Conservation (phyloP, 2,329 filamentous ascomycete species). For the Fusarium verrucosum region DNA sequence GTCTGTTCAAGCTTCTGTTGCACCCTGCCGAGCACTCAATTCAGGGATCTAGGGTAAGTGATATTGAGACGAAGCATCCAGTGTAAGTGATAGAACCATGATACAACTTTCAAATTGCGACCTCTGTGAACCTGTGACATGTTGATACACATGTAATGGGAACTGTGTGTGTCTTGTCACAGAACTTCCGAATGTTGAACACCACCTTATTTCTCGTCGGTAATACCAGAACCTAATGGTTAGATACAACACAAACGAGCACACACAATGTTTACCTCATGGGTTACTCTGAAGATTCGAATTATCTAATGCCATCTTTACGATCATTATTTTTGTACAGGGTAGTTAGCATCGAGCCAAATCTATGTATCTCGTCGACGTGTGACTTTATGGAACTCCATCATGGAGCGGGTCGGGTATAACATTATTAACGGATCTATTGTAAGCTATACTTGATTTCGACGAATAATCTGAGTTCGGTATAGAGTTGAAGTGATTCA, state of each 20-base stretch:
- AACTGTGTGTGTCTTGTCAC: not conserved
- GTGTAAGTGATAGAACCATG: no score
- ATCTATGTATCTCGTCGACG: not conserved
- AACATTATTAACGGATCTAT: not conserved
- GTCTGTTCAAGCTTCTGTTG: not conserved
- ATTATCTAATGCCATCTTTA: not conserved
- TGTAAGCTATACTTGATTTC: not conserved
- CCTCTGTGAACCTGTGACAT: not conserved
- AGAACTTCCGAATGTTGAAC: not conserved
- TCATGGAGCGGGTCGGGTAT: not conserved
- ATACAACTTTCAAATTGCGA: not conserved
- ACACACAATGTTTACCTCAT: not conserved
- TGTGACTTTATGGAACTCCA: not conserved
- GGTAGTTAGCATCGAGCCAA: not conserved
- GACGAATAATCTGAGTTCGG: not conserved
- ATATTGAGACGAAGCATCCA: not conserved
- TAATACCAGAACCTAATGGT: not conserved
- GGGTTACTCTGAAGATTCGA: not conserved
- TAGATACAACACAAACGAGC: not conserved
- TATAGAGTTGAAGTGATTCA: not conserved
- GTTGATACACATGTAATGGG: not conserved
- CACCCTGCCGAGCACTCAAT: not conserved
- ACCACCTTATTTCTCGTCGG: not conserved
- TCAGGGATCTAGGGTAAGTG: slow-evolving; percentile 3
- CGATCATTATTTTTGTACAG: not conserved